These are phyloP conservation scores for Boeremia exigua DNA, from an alignment of 2,329 filamentous ascomycete genomes.

Conservation along the genomic window DNA sequence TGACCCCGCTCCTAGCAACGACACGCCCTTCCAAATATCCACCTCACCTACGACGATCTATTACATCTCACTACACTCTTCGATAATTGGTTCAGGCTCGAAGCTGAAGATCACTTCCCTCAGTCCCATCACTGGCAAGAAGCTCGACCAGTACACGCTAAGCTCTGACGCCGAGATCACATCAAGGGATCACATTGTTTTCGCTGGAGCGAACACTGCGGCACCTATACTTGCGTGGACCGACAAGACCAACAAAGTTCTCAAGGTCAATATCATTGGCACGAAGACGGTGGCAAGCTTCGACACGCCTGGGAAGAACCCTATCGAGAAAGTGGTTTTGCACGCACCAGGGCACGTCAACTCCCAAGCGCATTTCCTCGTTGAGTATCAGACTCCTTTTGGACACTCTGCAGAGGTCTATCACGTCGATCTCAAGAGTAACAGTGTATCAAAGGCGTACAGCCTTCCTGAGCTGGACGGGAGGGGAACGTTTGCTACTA, in stretches of 20 bases:
- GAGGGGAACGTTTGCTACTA: slow-evolving; percentile 77
- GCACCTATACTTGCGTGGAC: slow-evolving; percentile 79
- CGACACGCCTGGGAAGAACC: slow-evolving; percentile 49
- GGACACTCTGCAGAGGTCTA: slow-evolving; percentile 86
- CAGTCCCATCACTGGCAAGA: slow-evolving; percentile 74
- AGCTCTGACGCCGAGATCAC: slow-evolving; percentile 77
- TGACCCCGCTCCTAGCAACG: slow-evolving; percentile 58
- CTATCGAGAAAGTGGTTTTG: slow-evolving; percentile 63
- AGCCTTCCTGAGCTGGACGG: slow-evolving; percentile 75
- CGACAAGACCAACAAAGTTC: slow-evolving; percentile 64
- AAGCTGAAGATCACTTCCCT: slow-evolving; percentile 78
- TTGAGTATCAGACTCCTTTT: slow-evolving; percentile 74
- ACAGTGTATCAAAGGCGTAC: slow-evolving; percentile 76
- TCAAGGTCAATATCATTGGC: slow-evolving; percentile 74
- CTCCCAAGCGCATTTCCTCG: slow-evolving; percentile 80
- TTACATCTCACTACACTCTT: slow-evolving; percentile 76
- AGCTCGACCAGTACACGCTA: slow-evolving; percentile 73
- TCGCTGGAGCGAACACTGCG: slow-evolving; percentile 77
- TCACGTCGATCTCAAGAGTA: slow-evolving; percentile 76
- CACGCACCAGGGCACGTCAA: slow-evolving; percentile 77
- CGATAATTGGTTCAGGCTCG: slow-evolving; percentile 64
- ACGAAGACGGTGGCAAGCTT: slow-evolving; percentile 54
- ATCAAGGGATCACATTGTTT: slow-evolving; percentile 68
- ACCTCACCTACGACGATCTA: slow-evolving; percentile 73
- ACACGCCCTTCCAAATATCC: slow-evolving; percentile 77